These are phyloP conservation scores for Hemileccinum impolitum DNA, from an alignment of 768 basidiomycete genomes.

Conservation along the genomic window DNA sequence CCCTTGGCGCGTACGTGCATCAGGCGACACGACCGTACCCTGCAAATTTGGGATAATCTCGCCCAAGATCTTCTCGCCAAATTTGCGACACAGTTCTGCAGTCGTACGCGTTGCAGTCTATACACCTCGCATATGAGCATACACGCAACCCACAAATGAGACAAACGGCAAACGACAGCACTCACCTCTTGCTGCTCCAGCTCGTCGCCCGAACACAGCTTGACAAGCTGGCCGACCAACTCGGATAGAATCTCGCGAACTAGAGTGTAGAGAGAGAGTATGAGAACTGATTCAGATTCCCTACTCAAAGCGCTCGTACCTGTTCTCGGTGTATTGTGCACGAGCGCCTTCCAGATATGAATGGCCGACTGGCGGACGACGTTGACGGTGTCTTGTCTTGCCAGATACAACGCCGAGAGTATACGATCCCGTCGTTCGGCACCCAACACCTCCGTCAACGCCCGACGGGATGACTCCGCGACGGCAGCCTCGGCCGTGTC, in stretches of 20 bases:
- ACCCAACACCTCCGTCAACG: constrained; percentile 85
- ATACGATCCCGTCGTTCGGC: constrained; percentile 87
- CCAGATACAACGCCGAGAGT: constrained; percentile 85
- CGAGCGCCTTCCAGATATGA: constrained; percentile 97
- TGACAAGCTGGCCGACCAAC: constrained; percentile 73
- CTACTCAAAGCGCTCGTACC: constrained; percentile 40
- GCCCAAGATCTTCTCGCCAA: constrained; percentile 85
- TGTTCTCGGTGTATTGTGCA: constrained; percentile 90
- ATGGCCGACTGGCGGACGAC: constrained; percentile 88
- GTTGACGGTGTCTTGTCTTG: constrained; percentile 88
- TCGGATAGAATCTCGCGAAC: constrained; percentile 90
- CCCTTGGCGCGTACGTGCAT: constrained; percentile 71
- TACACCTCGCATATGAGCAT: not conserved
- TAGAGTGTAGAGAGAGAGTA: constrained; percentile 28
- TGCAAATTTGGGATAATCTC: constrained; percentile 83
- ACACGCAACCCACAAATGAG: constrained; percentile 3
- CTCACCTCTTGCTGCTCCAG: constrained; percentile 87
- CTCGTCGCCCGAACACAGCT: constrained; percentile 73
- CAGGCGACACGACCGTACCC: constrained; percentile 55
- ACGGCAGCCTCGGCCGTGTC: constrained; percentile 57
- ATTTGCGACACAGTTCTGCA: constrained; percentile 89
- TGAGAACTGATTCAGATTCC: not conserved
- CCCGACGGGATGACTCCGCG: constrained; percentile 79
- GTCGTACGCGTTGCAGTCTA: constrained; percentile 89
- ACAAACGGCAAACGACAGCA: not conserved